These are phyloP conservation scores for Sarocladiaceae sp. DNA, from an alignment of 2,329 filamentous ascomycete genomes.

Conservation along the genomic window DNA sequence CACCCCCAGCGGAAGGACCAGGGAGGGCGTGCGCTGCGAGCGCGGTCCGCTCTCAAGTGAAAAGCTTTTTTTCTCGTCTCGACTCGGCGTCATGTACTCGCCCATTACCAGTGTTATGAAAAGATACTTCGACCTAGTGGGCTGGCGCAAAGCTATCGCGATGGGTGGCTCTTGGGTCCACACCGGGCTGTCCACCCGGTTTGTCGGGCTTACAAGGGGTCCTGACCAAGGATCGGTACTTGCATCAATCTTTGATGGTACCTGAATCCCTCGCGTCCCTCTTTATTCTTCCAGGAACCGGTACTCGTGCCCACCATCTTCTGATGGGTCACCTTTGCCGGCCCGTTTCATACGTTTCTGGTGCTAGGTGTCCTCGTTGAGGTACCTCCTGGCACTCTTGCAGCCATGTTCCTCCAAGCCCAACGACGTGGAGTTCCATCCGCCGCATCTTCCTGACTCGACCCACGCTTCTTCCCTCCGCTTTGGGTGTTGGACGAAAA, in stretches of 20 bases:
- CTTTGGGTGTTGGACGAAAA: slow-evolving; percentile 1
- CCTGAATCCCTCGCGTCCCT: background rate
- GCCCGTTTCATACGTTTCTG: background rate
- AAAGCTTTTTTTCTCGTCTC: slow-evolving; percentile 4
- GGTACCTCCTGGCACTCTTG: background rate
- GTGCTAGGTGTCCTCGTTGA: background rate
- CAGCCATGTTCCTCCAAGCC: background rate
- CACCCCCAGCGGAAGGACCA: background rate
- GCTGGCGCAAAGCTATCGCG: background rate
- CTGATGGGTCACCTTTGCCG: background rate
- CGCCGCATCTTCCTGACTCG: slow-evolving; percentile 5
- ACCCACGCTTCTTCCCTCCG: slow-evolving; percentile 2
- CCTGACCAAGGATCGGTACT: slow-evolving; percentile 4
- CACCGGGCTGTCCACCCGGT: background rate
- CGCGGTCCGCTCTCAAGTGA: slow-evolving; percentile 7
- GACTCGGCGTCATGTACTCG: background rate
- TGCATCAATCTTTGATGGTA: slow-evolving; percentile 2
- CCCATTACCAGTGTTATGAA: too few species aligned
- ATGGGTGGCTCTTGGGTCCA: slow-evolving; percentile 2
- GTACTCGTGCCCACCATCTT: background rate
- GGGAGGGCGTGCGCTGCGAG: slow-evolving; percentile 3
- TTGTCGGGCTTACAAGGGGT: slow-evolving; percentile 1
- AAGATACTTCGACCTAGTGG: background rate
- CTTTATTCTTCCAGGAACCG: slow-evolving; percentile 2
- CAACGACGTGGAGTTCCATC: background rate